Percentiles rank a stretch among this genome's conserved stretches.
Conservation (phyloP, 345 rosid genomes). For the Citrus maxima region DNA sequence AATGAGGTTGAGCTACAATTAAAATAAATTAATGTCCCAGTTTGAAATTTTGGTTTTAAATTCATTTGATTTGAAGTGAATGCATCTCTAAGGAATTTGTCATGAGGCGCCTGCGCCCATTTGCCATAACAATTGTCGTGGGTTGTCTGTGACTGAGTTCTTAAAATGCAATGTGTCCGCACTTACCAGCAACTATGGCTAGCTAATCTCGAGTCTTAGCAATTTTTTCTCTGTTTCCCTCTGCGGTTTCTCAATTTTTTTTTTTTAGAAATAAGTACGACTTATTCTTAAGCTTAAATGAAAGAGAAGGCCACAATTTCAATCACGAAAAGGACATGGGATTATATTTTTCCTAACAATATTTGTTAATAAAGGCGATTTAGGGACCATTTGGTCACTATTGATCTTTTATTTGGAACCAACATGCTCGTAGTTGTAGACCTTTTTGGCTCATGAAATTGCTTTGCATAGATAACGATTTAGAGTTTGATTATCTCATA, state of each 20-base stretch:
- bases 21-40: background rate
- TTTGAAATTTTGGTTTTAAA: background rate
- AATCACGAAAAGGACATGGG: too few relatives aligned
- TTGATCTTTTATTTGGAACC: conserved; percentile 17
- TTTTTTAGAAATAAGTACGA: too few relatives aligned
- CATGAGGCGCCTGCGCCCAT: background rate
- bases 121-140: too few relatives aligned
- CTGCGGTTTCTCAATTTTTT: too few relatives aligned
- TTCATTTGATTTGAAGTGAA: background rate
- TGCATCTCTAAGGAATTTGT: background rate
- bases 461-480: background rate
- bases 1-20: background rate
- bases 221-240: too few relatives aligned
- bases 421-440: conserved; percentile 8
- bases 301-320: too few relatives aligned
- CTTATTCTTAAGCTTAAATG: too few relatives aligned
- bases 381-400: conserved; percentile 13
- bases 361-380: background rate
- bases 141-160: too few relatives aligned
- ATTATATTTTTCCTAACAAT: too few relatives aligned
- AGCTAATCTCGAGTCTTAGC: too few relatives aligned
- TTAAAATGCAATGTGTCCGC: too few relatives aligned
- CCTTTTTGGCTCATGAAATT: background rate
- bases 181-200: too few relatives aligned
- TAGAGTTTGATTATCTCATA: background rate